phyloP scores from a whole-genome alignment of 441 rosid genomes.

The Euphorbia celastroides region DNA sequence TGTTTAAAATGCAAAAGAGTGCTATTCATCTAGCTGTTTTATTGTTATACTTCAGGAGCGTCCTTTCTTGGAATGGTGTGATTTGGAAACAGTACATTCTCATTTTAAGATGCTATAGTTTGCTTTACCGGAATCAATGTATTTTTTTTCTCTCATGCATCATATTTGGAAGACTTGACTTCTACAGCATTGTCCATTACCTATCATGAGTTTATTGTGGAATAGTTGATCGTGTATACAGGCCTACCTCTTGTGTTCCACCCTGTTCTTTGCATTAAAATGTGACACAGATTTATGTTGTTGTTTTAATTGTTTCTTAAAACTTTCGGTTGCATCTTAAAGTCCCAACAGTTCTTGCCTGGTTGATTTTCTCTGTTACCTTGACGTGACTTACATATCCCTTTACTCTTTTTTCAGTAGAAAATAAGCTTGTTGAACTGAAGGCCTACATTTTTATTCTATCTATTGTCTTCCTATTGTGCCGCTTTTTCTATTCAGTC shows the following conservation, averaged over 20 bases:
- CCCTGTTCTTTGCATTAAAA: neutral
- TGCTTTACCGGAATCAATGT: neutral
- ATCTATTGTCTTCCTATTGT: neutral
- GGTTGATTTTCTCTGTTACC: neutral
- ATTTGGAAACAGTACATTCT: neutral
- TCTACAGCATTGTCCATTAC: neutral
- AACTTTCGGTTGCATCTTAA: too few species aligned
- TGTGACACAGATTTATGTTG: neutral
- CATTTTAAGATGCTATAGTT: neutral
- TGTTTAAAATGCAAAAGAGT: slow-evolving; percentile 8
- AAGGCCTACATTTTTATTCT: neutral
- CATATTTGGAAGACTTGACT: neutral
- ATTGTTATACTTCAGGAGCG: neutral
- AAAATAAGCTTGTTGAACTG: neutral
- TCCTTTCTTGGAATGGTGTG: neutral
- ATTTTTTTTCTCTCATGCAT: neutral
- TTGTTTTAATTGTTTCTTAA: neutral
- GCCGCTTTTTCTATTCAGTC: neutral
- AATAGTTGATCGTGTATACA: too few species aligned
- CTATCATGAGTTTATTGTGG: neutral
- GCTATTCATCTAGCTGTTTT: neutral
- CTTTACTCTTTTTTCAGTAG: neutral
- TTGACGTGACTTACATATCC: neutral
- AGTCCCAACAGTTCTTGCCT: neutral
- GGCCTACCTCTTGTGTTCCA: neutral